Base-by-base conservation (phyloP, 345 rosid species). In the Litchi chinensis region DNA sequence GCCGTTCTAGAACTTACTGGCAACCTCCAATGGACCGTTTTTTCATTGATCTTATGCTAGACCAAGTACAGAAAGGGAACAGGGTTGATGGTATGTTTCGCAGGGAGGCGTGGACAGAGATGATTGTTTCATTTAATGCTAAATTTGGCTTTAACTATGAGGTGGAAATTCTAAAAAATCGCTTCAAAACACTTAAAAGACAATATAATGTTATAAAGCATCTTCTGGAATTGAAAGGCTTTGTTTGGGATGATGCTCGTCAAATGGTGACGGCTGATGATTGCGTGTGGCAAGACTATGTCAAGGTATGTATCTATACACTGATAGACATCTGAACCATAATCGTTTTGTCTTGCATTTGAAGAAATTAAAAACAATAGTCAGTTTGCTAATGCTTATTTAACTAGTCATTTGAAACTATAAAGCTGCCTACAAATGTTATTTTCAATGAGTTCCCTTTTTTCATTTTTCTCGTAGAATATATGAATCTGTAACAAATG, bases 201-300 rank as follows among this genome's bases (percentile, higher is more conserved):
- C 98, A 92, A 67, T 87, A 87, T 83, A 93, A 85, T 22, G 91
- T 86, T 3, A 88, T 93, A 75, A 95, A 87, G 85, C 87, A 88
- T 72, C 82, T 95, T 75, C 92, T 95, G 70, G 84, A 90, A 68
- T 71, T 87, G 68, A 90, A 92, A 79, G 97, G 95, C 24, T 95
- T 95, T 77, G 64, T 82, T 68, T 95, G 98, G 98, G 91, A 95
- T 82, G 92, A 91, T 83, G 83, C 89, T 59, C 93, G 93, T 46
- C 93, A 91, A 84, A 91, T 90, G 98, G 92, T 91, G 82, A 88
- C 89, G 46, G 97, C 97, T 43, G 93, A 95, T 83, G 95, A 93
- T 86, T 82, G 69, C 77, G 91, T 90, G 19, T 95, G 98, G 98
- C 98, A 93, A 83, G 94, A 88, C 52, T 88, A 90, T 80, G 91